Conservation (phyloP, 495 filamentous ascomycete species). For the Penicillium alfredii region DNA sequence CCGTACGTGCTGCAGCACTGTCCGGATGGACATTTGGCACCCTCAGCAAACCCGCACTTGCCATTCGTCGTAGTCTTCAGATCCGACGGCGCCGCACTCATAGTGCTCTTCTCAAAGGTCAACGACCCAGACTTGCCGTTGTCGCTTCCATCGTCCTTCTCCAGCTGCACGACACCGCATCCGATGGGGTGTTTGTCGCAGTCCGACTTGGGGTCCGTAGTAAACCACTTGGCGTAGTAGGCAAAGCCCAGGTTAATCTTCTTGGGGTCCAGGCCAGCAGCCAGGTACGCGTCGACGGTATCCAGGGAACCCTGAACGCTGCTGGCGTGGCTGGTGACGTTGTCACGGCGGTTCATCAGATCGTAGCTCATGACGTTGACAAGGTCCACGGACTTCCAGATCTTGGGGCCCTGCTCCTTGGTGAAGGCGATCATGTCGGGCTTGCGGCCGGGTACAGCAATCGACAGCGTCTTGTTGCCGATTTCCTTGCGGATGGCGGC, state of each 20-base stretch:
- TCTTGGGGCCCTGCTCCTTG: slow-evolving; percentile 52
- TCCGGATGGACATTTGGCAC: slow-evolving; percentile 29
- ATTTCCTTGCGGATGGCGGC: slow-evolving; percentile 53
- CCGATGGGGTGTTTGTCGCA: slow-evolving; percentile 49
- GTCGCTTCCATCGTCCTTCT: slow-evolving; percentile 60
- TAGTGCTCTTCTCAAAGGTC: slow-evolving; percentile 46
- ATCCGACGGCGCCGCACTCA: slow-evolving; percentile 41
- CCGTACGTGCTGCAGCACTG: slow-evolving; percentile 35
- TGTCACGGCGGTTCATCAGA: slow-evolving; percentile 69
- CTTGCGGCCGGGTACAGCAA: slow-evolving; percentile 62
- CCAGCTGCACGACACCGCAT: slow-evolving; percentile 56
- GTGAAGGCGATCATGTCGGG: slow-evolving; percentile 72
- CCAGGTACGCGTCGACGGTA: slow-evolving; percentile 54
- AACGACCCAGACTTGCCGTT: slow-evolving; percentile 57
- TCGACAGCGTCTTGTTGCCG: slow-evolving; percentile 59
- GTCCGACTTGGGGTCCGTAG: slow-evolving; percentile 44
- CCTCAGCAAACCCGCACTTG: slow-evolving; percentile 26
- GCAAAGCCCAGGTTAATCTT: slow-evolving; percentile 70
- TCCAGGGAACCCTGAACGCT: slow-evolving; percentile 50
- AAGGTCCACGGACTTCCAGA: slow-evolving; percentile 62
- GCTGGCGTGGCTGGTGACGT: slow-evolving; percentile 60
- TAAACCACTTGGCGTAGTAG: slow-evolving; percentile 71
- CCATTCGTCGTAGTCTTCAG: slow-evolving; percentile 41
- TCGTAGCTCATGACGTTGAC: slow-evolving; percentile 80
- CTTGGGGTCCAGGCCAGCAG: slow-evolving; percentile 47